Conservation (phyloP, 2,329 filamentous ascomycete genomes). For the Tolypocladium endophyticum region DNA sequence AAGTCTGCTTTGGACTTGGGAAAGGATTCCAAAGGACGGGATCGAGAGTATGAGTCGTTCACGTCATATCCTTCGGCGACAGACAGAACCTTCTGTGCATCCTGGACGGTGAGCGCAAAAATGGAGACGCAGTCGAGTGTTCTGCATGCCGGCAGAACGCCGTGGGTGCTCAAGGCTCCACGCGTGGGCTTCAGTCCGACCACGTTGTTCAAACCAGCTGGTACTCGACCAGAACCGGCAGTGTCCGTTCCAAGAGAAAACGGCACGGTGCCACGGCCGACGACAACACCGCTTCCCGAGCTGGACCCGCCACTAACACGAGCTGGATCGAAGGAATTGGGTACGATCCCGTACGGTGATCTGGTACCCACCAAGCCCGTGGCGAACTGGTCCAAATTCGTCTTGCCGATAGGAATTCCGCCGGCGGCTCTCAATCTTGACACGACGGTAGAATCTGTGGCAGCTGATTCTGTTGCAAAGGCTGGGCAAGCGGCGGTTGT, state of each 20-base stretch:
- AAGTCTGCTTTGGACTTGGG: constrained; percentile 12
- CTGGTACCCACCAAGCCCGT: constrained; percentile 52
- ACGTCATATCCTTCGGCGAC: constrained; percentile 35
- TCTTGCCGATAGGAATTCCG: constrained; percentile 48
- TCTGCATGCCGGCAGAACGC: constrained; percentile 44
- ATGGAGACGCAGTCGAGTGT: constrained; percentile 48
- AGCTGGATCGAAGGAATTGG: constrained; percentile 34
- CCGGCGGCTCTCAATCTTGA: constrained; percentile 39
- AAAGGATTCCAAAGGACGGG: constrained; percentile 9
- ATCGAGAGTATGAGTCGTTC: constrained; percentile 40
- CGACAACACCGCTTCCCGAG: constrained; percentile 45
- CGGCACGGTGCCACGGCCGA: constrained; percentile 40
- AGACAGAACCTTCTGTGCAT: constrained; percentile 39
- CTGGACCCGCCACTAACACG: constrained; percentile 41
- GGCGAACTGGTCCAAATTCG: constrained; percentile 51
- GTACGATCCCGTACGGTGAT: constrained; percentile 46
- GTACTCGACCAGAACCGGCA: constrained; percentile 43
- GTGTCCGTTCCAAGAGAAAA: constrained; percentile 49
- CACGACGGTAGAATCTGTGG: constrained; percentile 35
- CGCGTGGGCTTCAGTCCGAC: constrained; percentile 41
- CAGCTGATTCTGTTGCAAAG: constrained; percentile 32
- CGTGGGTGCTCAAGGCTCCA: constrained; percentile 37
- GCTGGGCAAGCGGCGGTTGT: constrained; percentile 44
- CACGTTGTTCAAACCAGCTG: constrained; percentile 42
- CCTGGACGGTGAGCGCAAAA: constrained; percentile 35